phyloP scores from a whole-genome alignment of 148 eudicot genomes.

The Fallopia convolvulus region DNA sequence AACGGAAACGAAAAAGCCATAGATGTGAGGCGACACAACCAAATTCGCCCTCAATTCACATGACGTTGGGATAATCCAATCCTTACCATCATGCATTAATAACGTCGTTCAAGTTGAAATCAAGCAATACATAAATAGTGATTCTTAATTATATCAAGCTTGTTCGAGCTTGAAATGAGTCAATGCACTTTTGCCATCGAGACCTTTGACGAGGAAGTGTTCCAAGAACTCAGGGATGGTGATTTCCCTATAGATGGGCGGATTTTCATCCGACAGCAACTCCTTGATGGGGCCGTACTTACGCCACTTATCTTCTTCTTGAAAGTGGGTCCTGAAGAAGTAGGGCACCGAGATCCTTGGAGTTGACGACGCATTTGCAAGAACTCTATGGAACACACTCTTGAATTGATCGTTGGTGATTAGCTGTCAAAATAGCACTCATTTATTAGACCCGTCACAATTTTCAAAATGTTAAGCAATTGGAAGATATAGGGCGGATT shows the following conservation, averaged over 20 bases:
- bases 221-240: background rate
- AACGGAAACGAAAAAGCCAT: too few relatives aligned
- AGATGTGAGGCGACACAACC: too few relatives aligned
- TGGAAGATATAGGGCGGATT: background rate
- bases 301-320: background rate
- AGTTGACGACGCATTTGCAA: background rate
- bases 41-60: too few relatives aligned
- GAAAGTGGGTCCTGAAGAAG: background rate
- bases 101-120: too few relatives aligned
- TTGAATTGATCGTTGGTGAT: conserved; percentile 20
- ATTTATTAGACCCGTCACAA: too few relatives aligned
- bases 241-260: conserved; percentile 14
- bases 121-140: too few relatives aligned
- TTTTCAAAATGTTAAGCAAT: too few relatives aligned
- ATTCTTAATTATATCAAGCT: background rate
- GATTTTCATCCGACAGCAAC: conserved; percentile 20
- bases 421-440: conserved; percentile 10
- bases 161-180: conserved; percentile 10
- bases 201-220: conserved; percentile 5
- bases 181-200: conserved; percentile 10
- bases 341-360: conserved; percentile 12
- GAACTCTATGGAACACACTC: conserved; percentile 12
- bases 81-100: too few relatives aligned
- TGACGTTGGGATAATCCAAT: too few relatives aligned
- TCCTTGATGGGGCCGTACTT: conserved; percentile 18